These are phyloP conservation scores for Tephrocybe sp. DNA, from an alignment of 768 basidiomycete species.

Conservation along the genomic window DNA sequence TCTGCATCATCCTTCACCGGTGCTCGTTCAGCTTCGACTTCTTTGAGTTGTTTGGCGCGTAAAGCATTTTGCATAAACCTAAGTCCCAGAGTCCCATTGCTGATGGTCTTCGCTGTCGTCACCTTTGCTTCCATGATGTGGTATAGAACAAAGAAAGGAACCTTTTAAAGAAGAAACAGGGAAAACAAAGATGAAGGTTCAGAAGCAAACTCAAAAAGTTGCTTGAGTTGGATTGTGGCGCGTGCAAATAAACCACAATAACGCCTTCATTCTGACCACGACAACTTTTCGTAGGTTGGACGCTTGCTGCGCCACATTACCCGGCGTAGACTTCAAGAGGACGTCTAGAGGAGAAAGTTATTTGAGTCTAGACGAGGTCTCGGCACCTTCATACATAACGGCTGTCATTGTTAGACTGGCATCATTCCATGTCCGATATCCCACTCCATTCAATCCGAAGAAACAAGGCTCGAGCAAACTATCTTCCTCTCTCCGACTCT, in stretches of 20 bases:
- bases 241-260: constrained; percentile 12
- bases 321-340: neutral
- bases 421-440: constrained; percentile 61
- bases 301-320: constrained; percentile 2
- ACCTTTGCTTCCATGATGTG: constrained; percentile 35
- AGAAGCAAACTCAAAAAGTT: neutral
- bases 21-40: constrained; percentile 50
- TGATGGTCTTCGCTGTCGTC: constrained; percentile 41
- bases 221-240: constrained; percentile 1
- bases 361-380: no score
- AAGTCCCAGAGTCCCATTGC: constrained; percentile 62
- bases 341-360: no score
- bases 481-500: constrained; percentile 41
- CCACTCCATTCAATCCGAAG: constrained; percentile 63
- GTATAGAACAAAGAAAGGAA: neutral
- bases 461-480: constrained; percentile 46
- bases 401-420: constrained; percentile 1
- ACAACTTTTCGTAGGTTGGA: neutral
- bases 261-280: no score
- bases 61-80: constrained; percentile 76
- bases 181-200: neutral
- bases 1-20: constrained; percentile 61
- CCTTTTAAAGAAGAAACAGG: no score
- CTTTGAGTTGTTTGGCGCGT: constrained; percentile 49
- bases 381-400: no score